Percentiles rank a stretch among this genome's conserved stretches.
Conservation (phyloP, 495 filamentous ascomycete genomes). For the Acidomyces sp. region DNA sequence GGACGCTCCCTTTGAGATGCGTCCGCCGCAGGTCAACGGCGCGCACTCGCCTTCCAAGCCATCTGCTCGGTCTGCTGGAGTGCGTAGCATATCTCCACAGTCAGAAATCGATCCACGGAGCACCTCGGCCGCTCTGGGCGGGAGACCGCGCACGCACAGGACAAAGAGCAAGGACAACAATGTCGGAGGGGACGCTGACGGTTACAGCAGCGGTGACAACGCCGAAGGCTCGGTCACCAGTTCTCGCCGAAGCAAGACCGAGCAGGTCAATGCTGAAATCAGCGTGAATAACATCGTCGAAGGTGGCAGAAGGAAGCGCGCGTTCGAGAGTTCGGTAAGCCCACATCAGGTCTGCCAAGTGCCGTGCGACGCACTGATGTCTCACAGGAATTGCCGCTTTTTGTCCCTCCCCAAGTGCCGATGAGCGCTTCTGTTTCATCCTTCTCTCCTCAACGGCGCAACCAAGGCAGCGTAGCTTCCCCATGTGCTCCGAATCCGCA, state of each 20-base stretch:
- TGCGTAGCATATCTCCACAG: slow-evolving; percentile 75
- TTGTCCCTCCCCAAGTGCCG: slow-evolving; percentile 85
- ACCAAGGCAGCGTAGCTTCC: slow-evolving; percentile 46
- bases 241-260: slow-evolving; percentile 59
- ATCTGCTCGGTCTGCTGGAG: slow-evolving; percentile 50
- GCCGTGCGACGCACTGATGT: slow-evolving; percentile 4
- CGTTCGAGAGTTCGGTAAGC: slow-evolving; percentile 93
- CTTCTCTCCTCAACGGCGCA: slow-evolving; percentile 76
- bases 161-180: slow-evolving; percentile 56
- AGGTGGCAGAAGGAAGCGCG: slow-evolving; percentile 84
- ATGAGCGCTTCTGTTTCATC: slow-evolving; percentile 79
- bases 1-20: slow-evolving; percentile 30
- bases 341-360: background rate
- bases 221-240: slow-evolving; percentile 54
- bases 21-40: slow-evolving; percentile 37
- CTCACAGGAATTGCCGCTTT: slow-evolving; percentile 77
- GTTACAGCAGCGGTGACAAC: slow-evolving; percentile 70
- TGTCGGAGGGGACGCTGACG: slow-evolving; percentile 51
- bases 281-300: slow-evolving; percentile 96
- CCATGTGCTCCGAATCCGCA: slow-evolving; percentile 60
- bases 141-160: slow-evolving; percentile 53
- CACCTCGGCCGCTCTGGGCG: slow-evolving; percentile 47
- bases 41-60: slow-evolving; percentile 51
- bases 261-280: slow-evolving; percentile 85
- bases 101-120: slow-evolving; percentile 61